Conservation (phyloP, 2,329 filamentous ascomycete species). For the Alternaria angustiovoidea region DNA sequence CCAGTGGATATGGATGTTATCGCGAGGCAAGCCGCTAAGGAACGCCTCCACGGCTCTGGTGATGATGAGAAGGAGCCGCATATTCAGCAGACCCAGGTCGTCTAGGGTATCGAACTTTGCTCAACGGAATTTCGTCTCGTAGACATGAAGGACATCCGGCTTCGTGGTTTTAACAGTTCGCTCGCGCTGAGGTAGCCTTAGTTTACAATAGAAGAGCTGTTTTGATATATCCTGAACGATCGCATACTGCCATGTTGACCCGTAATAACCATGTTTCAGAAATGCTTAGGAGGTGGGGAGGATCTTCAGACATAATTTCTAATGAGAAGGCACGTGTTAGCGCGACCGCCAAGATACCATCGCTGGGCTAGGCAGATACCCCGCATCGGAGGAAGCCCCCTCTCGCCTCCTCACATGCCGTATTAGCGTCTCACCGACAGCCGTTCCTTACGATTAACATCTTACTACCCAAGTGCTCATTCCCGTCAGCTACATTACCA, state of each 20-base stretch:
- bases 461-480: too few species aligned
- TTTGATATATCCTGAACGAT: neutral
- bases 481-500: too few species aligned
- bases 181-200: neutral
- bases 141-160: neutral
- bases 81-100: slow-evolving; percentile 14
- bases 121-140: neutral
- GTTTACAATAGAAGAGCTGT: neutral
- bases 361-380: neutral
- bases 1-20: slow-evolving; percentile 34
- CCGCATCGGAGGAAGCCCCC: too few species aligned
- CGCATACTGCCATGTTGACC: neutral
- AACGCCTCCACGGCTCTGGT: slow-evolving; percentile 20
- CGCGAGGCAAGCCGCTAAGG: slow-evolving; percentile 28
- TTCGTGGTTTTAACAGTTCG: neutral
- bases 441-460: too few species aligned
- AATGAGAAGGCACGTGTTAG: neutral
- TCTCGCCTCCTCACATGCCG: too few species aligned
- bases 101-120: neutral
- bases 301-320: neutral
- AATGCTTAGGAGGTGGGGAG: neutral
- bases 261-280: neutral
- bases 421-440: too few species aligned
- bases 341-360: neutral
- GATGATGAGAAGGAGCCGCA: slow-evolving; percentile 25